Evolutionary conservation across 805 yeast species (phyloP), one percentile per base, ranked within the genome.

Genomic region (Sporopachydermia lactativora): DNA sequence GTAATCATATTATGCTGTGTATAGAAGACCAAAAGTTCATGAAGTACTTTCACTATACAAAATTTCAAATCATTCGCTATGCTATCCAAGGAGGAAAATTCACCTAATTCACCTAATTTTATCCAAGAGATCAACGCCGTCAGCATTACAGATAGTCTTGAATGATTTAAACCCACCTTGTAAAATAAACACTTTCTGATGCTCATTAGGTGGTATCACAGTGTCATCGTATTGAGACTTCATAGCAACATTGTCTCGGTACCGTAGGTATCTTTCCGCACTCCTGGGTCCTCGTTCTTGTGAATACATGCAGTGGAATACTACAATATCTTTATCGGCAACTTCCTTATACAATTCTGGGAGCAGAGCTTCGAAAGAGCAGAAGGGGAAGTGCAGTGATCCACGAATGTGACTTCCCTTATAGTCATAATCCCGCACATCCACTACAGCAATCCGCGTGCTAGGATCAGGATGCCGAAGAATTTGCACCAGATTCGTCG

Each of bases 251-350:
- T n/a, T 39, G 19, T 43, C 74, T 47, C 37, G 60, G 47, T 65
- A 64, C 42, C 78, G 58, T 46, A 67, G 52, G 50, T 81, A 80
- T 49, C 64, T 65, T 58, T 77, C 60, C 0, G 96, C 86, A 3
- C 95, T 72, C 3, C 82, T 65, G 0, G 97, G 97, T 0, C 97
- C 97, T 40, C 98, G 65, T 44, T 80, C 94, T 58, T 92, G 97
- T 3, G 94, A 79, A 19, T 82, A 65, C 18, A 88, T 86, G 58
- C 98, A 89, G 56, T 92, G 96, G 61, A 89, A 92, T 0, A 92
- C 80, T 0, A 85, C 72, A 41, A 71, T 75, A 36, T 66, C 61
- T 4, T 49, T 43, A n/a, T 52, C 55, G 6, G 58, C 52, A 24
- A 68, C 53, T 35, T 58, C 47, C n/a, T 52, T 48, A 15, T 60